Percentiles rank a stretch among this genome's conserved stretches.
phyloP scores from a whole-genome alignment of 2,329 filamentous ascomycete species.

The Alternaria sp. region DNA sequence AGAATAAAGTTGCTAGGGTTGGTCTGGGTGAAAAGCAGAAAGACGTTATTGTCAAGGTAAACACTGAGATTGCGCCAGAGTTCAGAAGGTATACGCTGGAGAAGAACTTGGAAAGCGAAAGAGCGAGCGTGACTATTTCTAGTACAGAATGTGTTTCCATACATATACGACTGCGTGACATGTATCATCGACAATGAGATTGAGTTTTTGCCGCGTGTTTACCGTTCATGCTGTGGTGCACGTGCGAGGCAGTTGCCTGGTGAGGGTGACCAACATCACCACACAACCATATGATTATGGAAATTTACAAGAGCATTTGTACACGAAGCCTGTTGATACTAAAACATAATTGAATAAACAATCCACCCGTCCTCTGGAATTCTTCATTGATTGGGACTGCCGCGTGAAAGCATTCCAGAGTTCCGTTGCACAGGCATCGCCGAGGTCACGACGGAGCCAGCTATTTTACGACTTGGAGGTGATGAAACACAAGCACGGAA shows the following conservation, averaged over 20 bases:
- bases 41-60: neutral
- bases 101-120: neutral
- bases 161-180: neutral
- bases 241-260: neutral
- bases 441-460: neutral
- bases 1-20: neutral
- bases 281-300: neutral
- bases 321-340: neutral
- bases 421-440: neutral
- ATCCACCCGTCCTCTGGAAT: neutral
- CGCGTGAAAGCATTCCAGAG: neutral
- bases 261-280: neutral
- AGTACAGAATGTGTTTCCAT: neutral
- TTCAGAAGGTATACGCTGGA: neutral
- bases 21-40: neutral
- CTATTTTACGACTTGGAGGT: neutral
- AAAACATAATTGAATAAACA: neutral
- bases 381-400: neutral
- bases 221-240: neutral
- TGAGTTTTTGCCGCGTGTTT: neutral
- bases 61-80: neutral
- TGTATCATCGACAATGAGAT: neutral
- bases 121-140: neutral
- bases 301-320: neutral
- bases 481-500: fast-evolving